Base-by-base conservation (phyloP, 2,329 filamentous ascomycete species). In the Apiospora phragmitis region DNA sequence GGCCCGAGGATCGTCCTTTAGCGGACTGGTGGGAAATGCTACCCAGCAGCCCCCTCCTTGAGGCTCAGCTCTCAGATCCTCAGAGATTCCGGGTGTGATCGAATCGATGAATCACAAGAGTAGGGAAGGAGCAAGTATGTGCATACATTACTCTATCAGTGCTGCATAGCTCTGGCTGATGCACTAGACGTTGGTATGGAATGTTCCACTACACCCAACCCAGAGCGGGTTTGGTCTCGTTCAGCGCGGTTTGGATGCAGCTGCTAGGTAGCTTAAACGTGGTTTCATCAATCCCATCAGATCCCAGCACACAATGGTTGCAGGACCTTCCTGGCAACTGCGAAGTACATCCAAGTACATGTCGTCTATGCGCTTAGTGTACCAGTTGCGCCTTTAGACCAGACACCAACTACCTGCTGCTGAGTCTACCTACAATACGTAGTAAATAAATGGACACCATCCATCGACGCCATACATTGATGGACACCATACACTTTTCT, bases 1-100 rank as follows among this genome's bases (percentile, higher is more conserved):
- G 51, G 51, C 29, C 51, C 51, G 51, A 59, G 18, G 29, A 38
- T 62, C 29, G 55, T 62, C 32, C 55, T 62, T 62, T 38, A 38
- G 55, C 55, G 55, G 55, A 38, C 55, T 38, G 55, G 55, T 32
- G 55, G 55, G 55, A 62, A 62, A n/a, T 21, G 55, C 32, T 62
- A n/a, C 55, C 55, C 55, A 62, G 32, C 18, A 35, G 21, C 32
- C 55, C 55, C 55, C 55, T 62, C 32, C 55, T 21, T 62, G 55
- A 32, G 55, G 55, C 55, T 62, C 55, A 62, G 55, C 55, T 62
- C 55, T n/a, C 55, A 62, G 55, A 62, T 62, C 55, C 32, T 47
- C 11, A 3, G 43, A 47, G 43, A 47, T 47, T n/a, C 18, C 6
- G 21, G 16, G 55, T 38, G 32, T 38, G 55, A 62, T 62, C 21